phyloP scores from a whole-genome alignment of 2,329 filamentous ascomycete genomes.

The Orbilia oligospora region DNA sequence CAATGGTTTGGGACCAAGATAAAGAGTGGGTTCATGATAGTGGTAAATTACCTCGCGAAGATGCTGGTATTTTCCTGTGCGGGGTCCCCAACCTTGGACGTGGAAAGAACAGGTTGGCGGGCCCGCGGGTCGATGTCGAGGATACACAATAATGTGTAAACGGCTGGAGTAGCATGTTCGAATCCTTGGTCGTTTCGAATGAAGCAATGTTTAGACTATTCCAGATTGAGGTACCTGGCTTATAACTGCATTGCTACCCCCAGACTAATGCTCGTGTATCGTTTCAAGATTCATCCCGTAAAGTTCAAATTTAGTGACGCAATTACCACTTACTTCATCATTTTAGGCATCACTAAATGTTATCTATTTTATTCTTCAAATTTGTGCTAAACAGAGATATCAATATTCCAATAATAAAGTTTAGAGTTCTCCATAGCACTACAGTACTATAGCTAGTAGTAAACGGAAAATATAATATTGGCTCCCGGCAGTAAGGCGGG shows the following conservation, averaged over 20 bases:
- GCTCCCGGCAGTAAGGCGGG: constrained; percentile 16
- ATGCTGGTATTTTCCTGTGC: constrained; percentile 12
- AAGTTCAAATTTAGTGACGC: not conserved
- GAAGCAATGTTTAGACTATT: not conserved
- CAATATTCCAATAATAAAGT: not conserved
- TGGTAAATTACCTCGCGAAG: constrained; percentile 17
- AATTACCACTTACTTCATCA: not conserved
- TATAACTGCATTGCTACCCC: not conserved
- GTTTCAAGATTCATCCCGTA: not conserved
- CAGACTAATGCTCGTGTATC: not conserved
- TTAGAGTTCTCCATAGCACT: not conserved
- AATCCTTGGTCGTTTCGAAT: constrained; percentile 17
- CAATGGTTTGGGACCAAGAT: not conserved
- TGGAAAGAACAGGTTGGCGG: not conserved
- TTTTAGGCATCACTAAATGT: not conserved
- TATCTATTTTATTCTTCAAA: not conserved
- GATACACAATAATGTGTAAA: not conserved
- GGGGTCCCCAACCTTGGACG: not conserved
- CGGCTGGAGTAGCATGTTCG: not conserved
- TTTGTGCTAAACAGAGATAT: not conserved
- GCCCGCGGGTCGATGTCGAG: constrained; percentile 3
- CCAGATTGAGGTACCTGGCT: not conserved
- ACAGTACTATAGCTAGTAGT: not conserved
- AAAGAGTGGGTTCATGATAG: constrained; percentile 12
- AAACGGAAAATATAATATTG: constrained; percentile 3